These are phyloP conservation scores for Entomortierella beljakovae DNA, from an alignment of 192 early-diverging fungal genomes.

Conservation along the genomic window DNA sequence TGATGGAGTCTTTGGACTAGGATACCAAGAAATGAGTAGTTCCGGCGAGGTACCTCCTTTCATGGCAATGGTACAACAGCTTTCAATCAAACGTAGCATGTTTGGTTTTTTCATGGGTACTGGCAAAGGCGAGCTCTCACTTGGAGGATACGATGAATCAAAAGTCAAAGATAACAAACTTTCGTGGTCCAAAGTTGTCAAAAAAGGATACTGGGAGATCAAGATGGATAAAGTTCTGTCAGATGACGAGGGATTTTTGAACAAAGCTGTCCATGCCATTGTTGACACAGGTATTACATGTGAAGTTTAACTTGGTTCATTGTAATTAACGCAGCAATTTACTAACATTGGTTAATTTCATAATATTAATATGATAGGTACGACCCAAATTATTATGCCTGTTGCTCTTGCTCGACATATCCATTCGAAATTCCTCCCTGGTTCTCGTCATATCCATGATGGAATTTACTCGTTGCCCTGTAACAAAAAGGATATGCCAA, in stretches of 20 bases:
- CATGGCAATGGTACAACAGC: slow-evolving; percentile 43
- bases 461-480: slow-evolving; percentile 49
- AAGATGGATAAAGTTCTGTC: slow-evolving; percentile 76
- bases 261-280: slow-evolving; percentile 31
- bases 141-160: slow-evolving; percentile 85
- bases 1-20: slow-evolving; percentile 51
- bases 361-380: slow-evolving; percentile 8
- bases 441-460: slow-evolving; percentile 41
- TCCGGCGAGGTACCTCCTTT: slow-evolving; percentile 38
- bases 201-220: slow-evolving; percentile 99
- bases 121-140: slow-evolving; percentile 81
- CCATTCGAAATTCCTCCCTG: slow-evolving; percentile 36
- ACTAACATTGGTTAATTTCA: background rate
- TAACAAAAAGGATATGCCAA: slow-evolving; percentile 28
- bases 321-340: background rate
- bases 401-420: slow-evolving; percentile 28
- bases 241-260: slow-evolving; percentile 17
- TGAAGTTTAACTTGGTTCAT: background rate
- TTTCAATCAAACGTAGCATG: slow-evolving; percentile 17
- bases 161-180: slow-evolving; percentile 73
- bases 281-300: slow-evolving; percentile 30
- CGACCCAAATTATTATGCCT: slow-evolving; percentile 52
- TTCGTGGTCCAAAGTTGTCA: slow-evolving; percentile 84
- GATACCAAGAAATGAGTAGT: slow-evolving; percentile 49
- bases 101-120: slow-evolving; percentile 49